Base-by-base conservation (phyloP, 371 early-diverging fungal species). In the Coelomomyces lativittatus region DNA sequence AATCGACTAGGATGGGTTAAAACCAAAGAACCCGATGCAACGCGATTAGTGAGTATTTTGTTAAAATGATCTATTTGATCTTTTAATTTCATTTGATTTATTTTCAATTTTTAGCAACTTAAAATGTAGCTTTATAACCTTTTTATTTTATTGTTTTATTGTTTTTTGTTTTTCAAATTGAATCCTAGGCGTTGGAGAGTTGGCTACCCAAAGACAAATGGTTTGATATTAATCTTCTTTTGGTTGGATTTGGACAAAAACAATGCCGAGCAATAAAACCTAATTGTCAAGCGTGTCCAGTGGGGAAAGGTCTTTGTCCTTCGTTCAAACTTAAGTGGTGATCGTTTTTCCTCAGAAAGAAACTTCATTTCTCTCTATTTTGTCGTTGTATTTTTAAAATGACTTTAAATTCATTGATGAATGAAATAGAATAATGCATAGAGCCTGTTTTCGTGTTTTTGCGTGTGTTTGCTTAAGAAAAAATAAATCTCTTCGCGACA, bases 211-310 rank as follows among this genome's bases (percentile, higher is more conserved):
- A 71, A 46, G 74, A 80, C 38, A 78, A 81, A 47, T 98, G 96
- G 97, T 63, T 63, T 33, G 78, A 79, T 36, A 78, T 97, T 56
- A 98, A 98, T 57, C 78, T 78, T 10, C 55, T 91, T 29, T 55
- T 98, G 15, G 98, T 98, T 15, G 98, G 98, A 0, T 87, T 86
- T 61, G 97, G 97, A 4, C 98, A 98, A 58, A 78, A 74, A 0
- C 57, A 81, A 27, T 98, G 98, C 56, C 55, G 66, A 12, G 84
- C 83, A 0, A 64, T 76, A 10, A 73, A 70, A 1, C 98, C 98
- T 0, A 66, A 56, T 19, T 97, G 98, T 60, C 56, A 50, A 17
- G 61, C 63, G 32, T 97, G 98, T 52, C 87, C 89, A 12, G 83
- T 89, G n/a, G n/a, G n/a, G n/a, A n/a, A n/a, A n/a, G n/a, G n/a